Conservation (phyloP, 2,329 filamentous ascomycete genomes). For the Periconia sp. region DNA sequence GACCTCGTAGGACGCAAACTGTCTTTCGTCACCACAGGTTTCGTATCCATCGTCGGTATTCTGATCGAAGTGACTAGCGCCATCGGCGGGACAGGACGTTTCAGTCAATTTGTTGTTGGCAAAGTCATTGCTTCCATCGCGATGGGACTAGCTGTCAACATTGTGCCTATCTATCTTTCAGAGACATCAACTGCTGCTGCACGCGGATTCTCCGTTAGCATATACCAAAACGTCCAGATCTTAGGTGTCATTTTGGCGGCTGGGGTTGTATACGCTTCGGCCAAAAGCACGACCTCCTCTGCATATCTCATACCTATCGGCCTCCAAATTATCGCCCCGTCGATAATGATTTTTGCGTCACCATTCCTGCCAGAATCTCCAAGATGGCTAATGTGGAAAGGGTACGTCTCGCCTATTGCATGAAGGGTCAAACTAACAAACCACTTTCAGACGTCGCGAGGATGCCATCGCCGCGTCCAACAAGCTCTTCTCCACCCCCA, state of each 20-base stretch:
- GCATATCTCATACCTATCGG: slow-evolving; percentile 10
- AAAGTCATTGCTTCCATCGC: slow-evolving; percentile 14
- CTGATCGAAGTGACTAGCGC: slow-evolving; percentile 11
- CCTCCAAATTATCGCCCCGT: slow-evolving; percentile 8
- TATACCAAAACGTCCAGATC: slow-evolving; percentile 14
- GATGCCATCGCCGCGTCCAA: slow-evolving; percentile 7
- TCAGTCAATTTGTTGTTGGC: slow-evolving; percentile 12
- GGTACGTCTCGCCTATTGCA: background rate
- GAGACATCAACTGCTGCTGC: slow-evolving; percentile 10
- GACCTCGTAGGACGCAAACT: slow-evolving; percentile 8
- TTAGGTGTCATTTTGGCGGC: slow-evolving; percentile 10
- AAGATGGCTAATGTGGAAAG: slow-evolving; percentile 13
- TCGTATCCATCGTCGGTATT: slow-evolving; percentile 11
- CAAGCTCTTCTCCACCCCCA: slow-evolving; percentile 3
- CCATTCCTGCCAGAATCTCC: slow-evolving; percentile 10
- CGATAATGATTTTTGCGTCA: slow-evolving; percentile 5
- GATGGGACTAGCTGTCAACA: slow-evolving; percentile 12
- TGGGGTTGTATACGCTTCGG: slow-evolving; percentile 10
- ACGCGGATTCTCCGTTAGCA: slow-evolving; percentile 10
- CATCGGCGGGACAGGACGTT: slow-evolving; percentile 2
- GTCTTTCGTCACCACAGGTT: slow-evolving; percentile 7
- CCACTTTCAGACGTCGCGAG: background rate
- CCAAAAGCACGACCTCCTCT: slow-evolving; percentile 2
- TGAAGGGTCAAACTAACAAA: background rate
- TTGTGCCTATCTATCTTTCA: slow-evolving; percentile 13